phyloP scores from a whole-genome alignment of 805 yeast genomes.

The Candida ponderosae region DNA sequence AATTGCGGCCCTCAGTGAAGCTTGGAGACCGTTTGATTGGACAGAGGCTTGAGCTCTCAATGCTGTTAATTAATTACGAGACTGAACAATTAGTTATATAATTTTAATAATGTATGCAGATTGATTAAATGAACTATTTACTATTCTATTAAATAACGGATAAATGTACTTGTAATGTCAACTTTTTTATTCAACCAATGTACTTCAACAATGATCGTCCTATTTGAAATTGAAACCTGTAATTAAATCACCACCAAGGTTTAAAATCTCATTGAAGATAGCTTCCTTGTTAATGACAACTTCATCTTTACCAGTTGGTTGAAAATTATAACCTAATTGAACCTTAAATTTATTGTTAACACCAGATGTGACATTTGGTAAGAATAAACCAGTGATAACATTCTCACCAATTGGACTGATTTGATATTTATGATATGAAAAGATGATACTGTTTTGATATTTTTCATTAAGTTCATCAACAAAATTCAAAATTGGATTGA shows the following conservation, averaged over 20 bases:
- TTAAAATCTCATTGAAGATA: conserved; percentile 61
- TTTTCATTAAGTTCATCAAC: conserved; percentile 53
- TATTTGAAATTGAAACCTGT: conserved; percentile 27
- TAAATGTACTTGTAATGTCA: too few relatives aligned
- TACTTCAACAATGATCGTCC: neutral
- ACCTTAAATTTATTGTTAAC: conserved; percentile 54
- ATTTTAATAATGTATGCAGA: too few relatives aligned
- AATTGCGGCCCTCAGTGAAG: conserved; percentile 6
- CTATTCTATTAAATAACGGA: too few relatives aligned
- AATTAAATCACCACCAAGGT: conserved; percentile 62
- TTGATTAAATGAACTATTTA: too few relatives aligned
- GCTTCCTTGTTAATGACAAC: conserved; percentile 66
- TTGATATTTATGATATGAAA: conserved; percentile 52
- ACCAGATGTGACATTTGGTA: conserved; percentile 49
- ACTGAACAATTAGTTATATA: too few relatives aligned
- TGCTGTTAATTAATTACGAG: too few relatives aligned
- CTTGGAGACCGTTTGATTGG: conserved; percentile 12
- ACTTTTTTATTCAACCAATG: too few relatives aligned
- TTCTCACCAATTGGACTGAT: conserved; percentile 50
- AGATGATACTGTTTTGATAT: conserved; percentile 60
- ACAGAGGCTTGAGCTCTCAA: neutral
- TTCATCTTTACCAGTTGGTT: conserved; percentile 46
- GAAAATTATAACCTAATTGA: conserved; percentile 64
- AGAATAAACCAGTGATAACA: conserved; percentile 74
- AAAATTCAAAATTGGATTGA: conserved; percentile 56